These are phyloP conservation scores for Lepiota subincarnata DNA, from an alignment of 768 basidiomycete genomes.

Conservation along the genomic window DNA sequence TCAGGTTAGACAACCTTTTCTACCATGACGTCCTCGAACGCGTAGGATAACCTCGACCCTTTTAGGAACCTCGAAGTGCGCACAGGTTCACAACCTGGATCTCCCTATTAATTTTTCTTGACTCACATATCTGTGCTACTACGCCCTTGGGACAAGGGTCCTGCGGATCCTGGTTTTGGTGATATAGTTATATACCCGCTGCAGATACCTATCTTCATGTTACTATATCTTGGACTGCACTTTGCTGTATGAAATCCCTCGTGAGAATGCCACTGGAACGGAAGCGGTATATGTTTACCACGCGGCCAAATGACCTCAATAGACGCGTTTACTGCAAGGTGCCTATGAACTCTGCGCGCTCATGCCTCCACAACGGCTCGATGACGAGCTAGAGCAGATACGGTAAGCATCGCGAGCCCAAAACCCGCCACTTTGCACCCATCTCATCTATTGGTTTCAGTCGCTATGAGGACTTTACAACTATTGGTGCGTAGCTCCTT, in stretches of 20 bases:
- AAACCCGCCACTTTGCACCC: neutral
- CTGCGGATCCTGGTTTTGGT: neutral
- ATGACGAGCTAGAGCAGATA: conserved; percentile 66
- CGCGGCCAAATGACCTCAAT: neutral
- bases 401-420: conserved; percentile 35
- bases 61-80: conserved; percentile 15
- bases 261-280: neutral
- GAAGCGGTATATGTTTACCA: conserved; percentile 3
- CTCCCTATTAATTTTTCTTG: conserved; percentile 4
- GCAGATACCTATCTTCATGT: neutral
- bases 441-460: conserved; percentile 35
- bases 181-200: conserved; percentile 7
- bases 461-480: conserved; percentile 93
- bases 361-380: conserved; percentile 47
- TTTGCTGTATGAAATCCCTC: neutral
- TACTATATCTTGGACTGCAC: conserved; percentile 9
- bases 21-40: neutral
- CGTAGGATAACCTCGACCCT: neutral
- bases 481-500: conserved; percentile 67
- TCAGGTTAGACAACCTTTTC: conserved; percentile 41
- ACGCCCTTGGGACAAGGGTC: no score
- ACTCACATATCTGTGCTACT: no score
- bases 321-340: neutral
- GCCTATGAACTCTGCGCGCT: neutral
- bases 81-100: conserved; percentile 6